Conservation (phyloP, 805 yeast species). For the Danielozyma ontarioensis region DNA sequence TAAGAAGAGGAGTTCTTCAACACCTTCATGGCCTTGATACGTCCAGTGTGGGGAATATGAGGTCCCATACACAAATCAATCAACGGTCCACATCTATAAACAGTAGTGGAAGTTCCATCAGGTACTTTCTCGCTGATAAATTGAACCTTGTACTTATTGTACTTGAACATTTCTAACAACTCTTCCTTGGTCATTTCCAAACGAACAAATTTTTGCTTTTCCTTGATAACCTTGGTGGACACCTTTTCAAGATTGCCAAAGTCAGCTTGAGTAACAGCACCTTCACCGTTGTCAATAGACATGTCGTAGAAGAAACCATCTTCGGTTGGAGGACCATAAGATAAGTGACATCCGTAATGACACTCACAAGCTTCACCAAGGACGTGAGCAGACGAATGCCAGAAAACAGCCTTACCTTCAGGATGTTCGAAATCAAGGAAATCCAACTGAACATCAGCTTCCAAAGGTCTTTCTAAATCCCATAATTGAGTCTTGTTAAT, state of each 20-base stretch:
- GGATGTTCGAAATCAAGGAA: conserved; percentile 86
- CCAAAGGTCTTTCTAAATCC: conserved; percentile 95
- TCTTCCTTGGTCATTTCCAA: conserved; percentile 89
- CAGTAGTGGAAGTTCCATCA: conserved; percentile 94
- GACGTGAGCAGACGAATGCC: conserved; percentile 99
- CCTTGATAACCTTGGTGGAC: conserved; percentile 86
- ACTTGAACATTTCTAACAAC: conserved; percentile 84
- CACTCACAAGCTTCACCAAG: conserved; percentile 98
- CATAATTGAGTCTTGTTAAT: conserved; percentile 79
- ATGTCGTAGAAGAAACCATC: conserved; percentile 98
- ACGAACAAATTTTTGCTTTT: conserved; percentile 93
- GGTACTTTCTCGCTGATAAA: conserved; percentile 85
- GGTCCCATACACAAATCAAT: conserved; percentile 98
- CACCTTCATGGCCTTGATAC: conserved; percentile 88
- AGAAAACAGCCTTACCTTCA: conserved; percentile 94
- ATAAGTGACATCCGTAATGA: conserved; percentile 87
- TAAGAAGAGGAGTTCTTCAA: conserved; percentile 95
- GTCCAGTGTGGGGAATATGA: conserved; percentile 95
- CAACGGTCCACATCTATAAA: conserved; percentile 95
- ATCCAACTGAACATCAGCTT: conserved; percentile 62
- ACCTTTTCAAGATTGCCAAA: conserved; percentile 80
- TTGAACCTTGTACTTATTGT: conserved; percentile 92
- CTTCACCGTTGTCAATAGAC: conserved; percentile 68
- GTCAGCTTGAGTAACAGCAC: conserved; percentile 74
- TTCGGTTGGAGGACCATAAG: conserved; percentile 90